Evolutionary conservation across 2,329 filamentous ascomycete genomes (phyloP), one percentile per base, ranked within the genome.

Genomic region (Biscogniauxia marginata): DNA sequence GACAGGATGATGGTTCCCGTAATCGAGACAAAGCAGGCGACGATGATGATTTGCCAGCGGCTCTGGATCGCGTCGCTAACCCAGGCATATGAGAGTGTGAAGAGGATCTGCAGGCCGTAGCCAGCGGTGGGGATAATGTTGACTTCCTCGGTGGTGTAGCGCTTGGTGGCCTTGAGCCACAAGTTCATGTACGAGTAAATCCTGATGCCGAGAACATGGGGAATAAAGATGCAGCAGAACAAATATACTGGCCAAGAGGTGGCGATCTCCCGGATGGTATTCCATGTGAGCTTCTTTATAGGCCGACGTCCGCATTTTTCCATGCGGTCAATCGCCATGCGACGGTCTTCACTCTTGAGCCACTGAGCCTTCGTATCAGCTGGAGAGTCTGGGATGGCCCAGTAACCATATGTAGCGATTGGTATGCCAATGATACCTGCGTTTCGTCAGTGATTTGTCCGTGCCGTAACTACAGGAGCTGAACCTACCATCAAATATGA

Each of bases 31-130:
- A 74, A 67, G 0, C 75, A 80, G 1, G 77, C 79, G 49, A 80
- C 76, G 7, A 84, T 65, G 45, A 82, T 78, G 0, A 82, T 73
- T 1, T 82, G 83, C 80, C 80, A 83, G 9, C 82, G 72, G 21
- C 70, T 72, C 24, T 81, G 80, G 51, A 79, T 68, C 4, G 73
- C 75, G 68, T 79, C 84, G 9, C 75, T 84, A 18, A 72, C 76
- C 81, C 76, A 85, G 16, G 74, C 83, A 61, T 77, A 84, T 18
- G 72, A 67, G 0, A 86, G 71, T 0, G 82, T 85, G 7, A 76
- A 77, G 4, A 84, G 72, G 1, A 84, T 63, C 24, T 71, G 69
- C 4, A 71, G 61, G 3, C 62, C 70, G 20, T 70, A 74, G 1
- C 70, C 76, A 0, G 74, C 74, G 0, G 79, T 77, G 0, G 79